Conservation (phyloP, 441 rosid species). For the Eutrema salsugineum region DNA sequence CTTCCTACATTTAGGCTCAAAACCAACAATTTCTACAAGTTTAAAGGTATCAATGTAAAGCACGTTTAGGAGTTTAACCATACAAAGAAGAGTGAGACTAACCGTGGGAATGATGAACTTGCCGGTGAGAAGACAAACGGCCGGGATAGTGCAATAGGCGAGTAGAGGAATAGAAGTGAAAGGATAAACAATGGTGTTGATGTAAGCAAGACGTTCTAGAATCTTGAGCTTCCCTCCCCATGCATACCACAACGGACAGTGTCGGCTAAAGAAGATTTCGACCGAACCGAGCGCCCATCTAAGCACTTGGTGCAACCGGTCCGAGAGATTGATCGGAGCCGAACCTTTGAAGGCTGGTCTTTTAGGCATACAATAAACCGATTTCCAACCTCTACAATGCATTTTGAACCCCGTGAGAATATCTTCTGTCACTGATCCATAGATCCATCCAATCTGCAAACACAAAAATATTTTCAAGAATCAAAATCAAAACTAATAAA, state of each 20-base stretch:
- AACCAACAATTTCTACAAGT: not conserved
- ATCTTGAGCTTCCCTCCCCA: constrained; percentile 85
- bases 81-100: not conserved
- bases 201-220: constrained; percentile 82
- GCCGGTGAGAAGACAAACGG: constrained; percentile 91
- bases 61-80: not conserved
- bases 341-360: constrained; percentile 86
- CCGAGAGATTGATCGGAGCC: constrained; percentile 91
- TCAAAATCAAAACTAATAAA: too few species aligned
- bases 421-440: constrained; percentile 90
- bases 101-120: constrained; percentile 91
- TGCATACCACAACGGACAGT: constrained; percentile 92
- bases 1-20: too few species aligned
- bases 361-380: constrained; percentile 77
- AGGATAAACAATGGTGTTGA: constrained; percentile 85
- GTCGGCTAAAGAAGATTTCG: constrained; percentile 87
- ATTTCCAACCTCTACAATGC: constrained; percentile 96
- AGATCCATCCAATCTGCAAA: constrained; percentile 93
- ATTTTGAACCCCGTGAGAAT: constrained; percentile 87
- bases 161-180: constrained; percentile 90
- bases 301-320: constrained; percentile 84
- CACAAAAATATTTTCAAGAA: not conserved
- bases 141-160: constrained; percentile 74
- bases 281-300: constrained; percentile 97
- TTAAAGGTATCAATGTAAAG: too few species aligned